Evolutionary conservation across 1,284 basidiomycete genomes (phyloP).

Genomic region (Apiotrichum veenhuisii): DNA sequence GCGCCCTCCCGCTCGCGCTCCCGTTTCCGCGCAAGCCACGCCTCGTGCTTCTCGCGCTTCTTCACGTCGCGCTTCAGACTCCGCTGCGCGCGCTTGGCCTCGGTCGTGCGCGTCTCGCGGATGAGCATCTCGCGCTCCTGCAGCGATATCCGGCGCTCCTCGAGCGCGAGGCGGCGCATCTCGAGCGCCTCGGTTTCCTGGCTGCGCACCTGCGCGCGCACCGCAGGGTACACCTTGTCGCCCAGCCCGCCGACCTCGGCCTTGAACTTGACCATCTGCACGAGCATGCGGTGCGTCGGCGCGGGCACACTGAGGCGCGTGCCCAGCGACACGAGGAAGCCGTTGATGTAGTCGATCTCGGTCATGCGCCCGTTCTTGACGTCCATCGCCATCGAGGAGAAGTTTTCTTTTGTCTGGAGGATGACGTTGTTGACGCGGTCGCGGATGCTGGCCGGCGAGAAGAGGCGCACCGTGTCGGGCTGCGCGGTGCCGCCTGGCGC

Average conservation of each 20-base stretch:
- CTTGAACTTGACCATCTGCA: conserved; percentile 60
- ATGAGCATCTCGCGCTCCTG: conserved; percentile 12
- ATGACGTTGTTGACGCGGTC: conserved; percentile 59
- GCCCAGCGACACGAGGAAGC: conserved; percentile 71
- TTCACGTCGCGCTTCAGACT: conserved; percentile 1
- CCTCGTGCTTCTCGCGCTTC: not conserved
- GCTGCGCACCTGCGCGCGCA: not conserved
- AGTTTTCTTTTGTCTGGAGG: conserved; percentile 59
- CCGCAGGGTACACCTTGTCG: not conserved
- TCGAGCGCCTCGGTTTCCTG: not conserved
- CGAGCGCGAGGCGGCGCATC: conserved; percentile 1
- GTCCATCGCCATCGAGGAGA: conserved; percentile 75
- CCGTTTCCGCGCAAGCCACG: not conserved
- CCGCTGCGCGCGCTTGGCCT: conserved; percentile 5
- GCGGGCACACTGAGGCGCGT: conserved; percentile 60
- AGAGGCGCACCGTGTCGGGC: conserved; percentile 34
- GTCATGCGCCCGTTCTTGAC: conserved; percentile 60
- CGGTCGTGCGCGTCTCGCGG: conserved; percentile 5
- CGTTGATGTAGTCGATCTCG: conserved; percentile 82
- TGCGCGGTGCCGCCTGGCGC: conserved; percentile 27
- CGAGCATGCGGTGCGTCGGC: conserved; percentile 61
- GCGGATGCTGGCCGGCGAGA: conserved; percentile 34
- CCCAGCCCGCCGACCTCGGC: conserved; percentile 30
- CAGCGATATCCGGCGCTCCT: conserved; percentile 10
- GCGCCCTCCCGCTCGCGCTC: not conserved